Conservation (phyloP, 768 basidiomycete genomes). For the Boletus reticulatus region DNA sequence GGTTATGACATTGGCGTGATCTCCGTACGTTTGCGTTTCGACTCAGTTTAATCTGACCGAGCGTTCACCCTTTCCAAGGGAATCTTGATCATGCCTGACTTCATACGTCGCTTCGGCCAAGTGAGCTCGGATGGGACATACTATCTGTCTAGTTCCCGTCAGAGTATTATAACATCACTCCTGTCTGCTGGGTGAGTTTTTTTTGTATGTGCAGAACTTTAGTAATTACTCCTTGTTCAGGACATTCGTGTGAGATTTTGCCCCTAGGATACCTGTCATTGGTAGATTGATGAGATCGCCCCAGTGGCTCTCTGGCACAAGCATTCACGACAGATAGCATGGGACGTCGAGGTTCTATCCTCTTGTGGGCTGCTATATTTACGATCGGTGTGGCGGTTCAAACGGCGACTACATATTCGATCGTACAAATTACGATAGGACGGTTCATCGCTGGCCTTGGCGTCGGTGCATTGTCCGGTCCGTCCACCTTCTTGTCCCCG, state of each 20-base stretch:
- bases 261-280: background rate
- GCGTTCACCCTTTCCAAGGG: conserved; percentile 1
- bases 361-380: conserved; percentile 13
- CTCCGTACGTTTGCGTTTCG: conserved; percentile 2
- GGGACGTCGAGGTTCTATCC: conserved; percentile 14
- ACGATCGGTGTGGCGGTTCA: conserved; percentile 13
- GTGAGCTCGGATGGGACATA: conserved; percentile 7
- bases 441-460: conserved; percentile 14
- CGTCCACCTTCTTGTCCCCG: background rate
- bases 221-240: background rate
- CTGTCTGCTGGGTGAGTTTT: conserved; percentile 11
- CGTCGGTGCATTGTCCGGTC: conserved; percentile 15
- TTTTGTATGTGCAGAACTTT: background rate
- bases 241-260: conserved; percentile 11
- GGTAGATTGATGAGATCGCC: background rate
- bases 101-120: conserved; percentile 12
- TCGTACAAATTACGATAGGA: conserved; percentile 11
- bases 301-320: conserved; percentile 61
- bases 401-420: conserved; percentile 13
- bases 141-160: conserved; percentile 15
- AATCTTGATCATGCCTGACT: conserved; percentile 16
- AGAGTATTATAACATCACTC: conserved; percentile 17
- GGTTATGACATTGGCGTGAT: conserved; percentile 17
- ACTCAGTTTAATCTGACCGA: background rate
- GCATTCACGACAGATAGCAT: conserved; percentile 34